Percentiles rank a stretch among this genome's conserved stretches.
phyloP scores from a whole-genome alignment of 2,329 filamentous ascomycete genomes.

The Fusarium nelsonii region DNA sequence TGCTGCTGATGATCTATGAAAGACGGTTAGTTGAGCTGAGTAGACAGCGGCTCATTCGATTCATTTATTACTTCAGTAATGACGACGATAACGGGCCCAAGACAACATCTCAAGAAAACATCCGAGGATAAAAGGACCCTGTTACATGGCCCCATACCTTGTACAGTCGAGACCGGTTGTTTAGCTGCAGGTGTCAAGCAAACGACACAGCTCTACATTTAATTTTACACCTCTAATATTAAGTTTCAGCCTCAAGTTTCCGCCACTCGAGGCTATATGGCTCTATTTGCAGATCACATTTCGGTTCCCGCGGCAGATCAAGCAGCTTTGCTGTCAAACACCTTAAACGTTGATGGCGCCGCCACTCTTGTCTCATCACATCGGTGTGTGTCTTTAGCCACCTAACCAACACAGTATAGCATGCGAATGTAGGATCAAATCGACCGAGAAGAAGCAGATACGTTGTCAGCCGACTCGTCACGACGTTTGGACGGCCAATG shows the following conservation, averaged over 20 bases:
- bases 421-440: not conserved
- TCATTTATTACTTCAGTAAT: not conserved
- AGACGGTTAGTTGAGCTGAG: not conserved
- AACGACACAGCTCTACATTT: not conserved
- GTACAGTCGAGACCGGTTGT: not conserved
- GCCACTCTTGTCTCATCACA: slow-evolving; percentile 17
- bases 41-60: not conserved
- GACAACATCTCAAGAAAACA: not conserved
- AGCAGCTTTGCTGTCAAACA: slow-evolving; percentile 18
- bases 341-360: slow-evolving; percentile 22
- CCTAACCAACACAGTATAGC: not conserved
- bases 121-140: not conserved
- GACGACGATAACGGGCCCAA: not conserved
- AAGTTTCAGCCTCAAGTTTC: slow-evolving; percentile 13
- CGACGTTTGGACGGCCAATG: not conserved
- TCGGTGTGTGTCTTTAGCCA: not conserved
- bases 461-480: slow-evolving; percentile 1
- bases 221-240: slow-evolving; percentile 1
- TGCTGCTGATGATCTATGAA: not conserved
- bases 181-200: slow-evolving; percentile 1
- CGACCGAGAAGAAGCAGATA: slow-evolving; percentile 11
- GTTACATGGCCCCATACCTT: not conserved
- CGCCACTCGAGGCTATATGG: not conserved
- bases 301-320: slow-evolving; percentile 10
- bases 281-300: not conserved